Base-by-base conservation (phyloP, 2,329 filamentous ascomycete species). In the Trichoderma sp. region DNA sequence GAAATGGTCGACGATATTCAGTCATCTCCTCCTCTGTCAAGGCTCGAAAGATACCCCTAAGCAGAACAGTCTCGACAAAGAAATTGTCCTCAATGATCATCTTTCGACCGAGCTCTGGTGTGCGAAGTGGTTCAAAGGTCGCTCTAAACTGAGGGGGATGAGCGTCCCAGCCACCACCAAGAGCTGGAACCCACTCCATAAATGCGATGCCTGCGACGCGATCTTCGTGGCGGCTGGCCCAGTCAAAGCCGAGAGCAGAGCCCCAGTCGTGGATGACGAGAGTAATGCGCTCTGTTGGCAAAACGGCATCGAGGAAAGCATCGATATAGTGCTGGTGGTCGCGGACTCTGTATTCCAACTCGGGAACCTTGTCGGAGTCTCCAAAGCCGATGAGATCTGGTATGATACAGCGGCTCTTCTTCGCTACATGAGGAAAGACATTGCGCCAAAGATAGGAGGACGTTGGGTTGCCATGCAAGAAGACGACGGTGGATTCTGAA, bases 371-470 rank as follows among this genome's bases (percentile, higher is more conserved):
- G 34, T 65, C 61, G 1, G 51, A 65, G 32, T 65, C 61, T 11
- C 51, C 61, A 8, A 65, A 46, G 34, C 51, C 61, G 26, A 56
- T 65, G 37, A 65, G 61, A 32, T 65, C 61, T 5, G 51, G 61
- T 6, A 65, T 37, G 13, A 65, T 46, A 26, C 61, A 65, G 14
- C 61, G 51, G 11, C 4, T 43, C 18, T 46, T 11, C 16, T 58
- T 58, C 13, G 37, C 37, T 24, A 34, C 63, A 26, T 66, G 34
- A 14, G 52, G 52, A 5, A 58, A 66, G 37, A 58, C 28, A 39
- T 66, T 66, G 10, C 63, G 63, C 52, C 63, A 66, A n/a, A 58
- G 63, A 58, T 66, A 58, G 8, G 52, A 66, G 10, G 63, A 66
- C 6, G 37, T 66, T 34, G 52, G 63, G n/a, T 65, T 65, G 32